Evolutionary conservation across 129 eudicot species (phyloP), one percentile per base, ranked within the genome.

Genomic region (Deinandra increscens): DNA sequence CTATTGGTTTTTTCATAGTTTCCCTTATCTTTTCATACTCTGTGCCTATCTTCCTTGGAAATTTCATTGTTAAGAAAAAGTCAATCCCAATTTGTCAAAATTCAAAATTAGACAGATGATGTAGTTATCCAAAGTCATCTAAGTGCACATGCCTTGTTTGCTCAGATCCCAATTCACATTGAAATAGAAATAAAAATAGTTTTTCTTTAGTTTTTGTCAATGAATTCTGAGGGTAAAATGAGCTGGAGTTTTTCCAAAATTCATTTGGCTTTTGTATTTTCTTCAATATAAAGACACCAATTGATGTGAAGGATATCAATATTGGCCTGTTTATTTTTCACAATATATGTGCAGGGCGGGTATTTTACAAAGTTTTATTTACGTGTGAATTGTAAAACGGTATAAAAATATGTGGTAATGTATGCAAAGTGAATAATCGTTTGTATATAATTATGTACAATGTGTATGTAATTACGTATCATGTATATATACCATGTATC

Each of bases 11-110:
- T 42, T 69, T 77, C 81, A 77, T 69, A 42, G 20, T 50, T 69
- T 77, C 48, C 70, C 34, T 61, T 76, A 68, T 69, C 64, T 69
- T 60, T 60, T 77, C 43, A 77, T 63, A 26, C 70, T 69, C 69
- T 69, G 81, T 50, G 81, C 81, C 61, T 41, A 69, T 77, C 81
- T 69, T 68, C 80, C 60, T 75, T 38, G 75, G 80, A 76, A 76
- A 48, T 76, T 76, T 68, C 70, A 60, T 61, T 61, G 37, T 53
- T 50, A 39, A 64, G 3, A 9, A 26, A 60, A 77, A 77, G 81
- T 77, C 81, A 77, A 69, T 61, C 81, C 65, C 71, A 69, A 61
- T 48, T 22, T 39, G 58, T 77, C 71, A 69, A 76, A n/a, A 60
- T 15, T 68, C 70, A 69, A 65, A 46, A 45, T 17, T 75, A 39